Evolutionary conservation across 139 green algal species (phyloP).

Genomic region (Chlorella vulgaris): DNA sequence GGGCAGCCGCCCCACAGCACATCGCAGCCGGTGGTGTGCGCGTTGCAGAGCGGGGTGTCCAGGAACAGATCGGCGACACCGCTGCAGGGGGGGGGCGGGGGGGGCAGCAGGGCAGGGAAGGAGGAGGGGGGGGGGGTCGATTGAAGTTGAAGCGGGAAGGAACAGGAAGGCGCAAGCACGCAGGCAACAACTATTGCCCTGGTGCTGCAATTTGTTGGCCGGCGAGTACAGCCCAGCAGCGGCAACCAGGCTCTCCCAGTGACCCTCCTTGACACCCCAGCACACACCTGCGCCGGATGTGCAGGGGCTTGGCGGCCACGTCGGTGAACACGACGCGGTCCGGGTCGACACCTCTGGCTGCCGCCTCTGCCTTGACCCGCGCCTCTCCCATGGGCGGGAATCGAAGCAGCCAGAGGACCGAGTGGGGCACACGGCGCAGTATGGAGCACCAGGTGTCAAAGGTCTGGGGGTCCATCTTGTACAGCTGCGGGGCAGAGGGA

Average conservation of each 20-base stretch:
- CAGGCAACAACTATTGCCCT: too few relatives aligned
- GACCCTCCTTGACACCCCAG: not conserved
- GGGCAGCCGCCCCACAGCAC: conserved; percentile 90
- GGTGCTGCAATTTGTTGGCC: too few relatives aligned
- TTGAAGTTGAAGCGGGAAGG: not conserved
- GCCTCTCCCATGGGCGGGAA: conserved; percentile 86
- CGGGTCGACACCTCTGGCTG: conserved; percentile 60
- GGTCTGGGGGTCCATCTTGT: conserved; percentile 91
- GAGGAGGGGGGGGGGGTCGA: not conserved
- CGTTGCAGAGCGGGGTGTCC: conserved; percentile 92
- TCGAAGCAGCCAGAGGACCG: conserved; percentile 89
- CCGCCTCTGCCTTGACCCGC: conserved; percentile 60
- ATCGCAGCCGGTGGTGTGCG: conserved; percentile 93
- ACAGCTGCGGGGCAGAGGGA: conserved; percentile 62
- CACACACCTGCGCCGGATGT: conserved; percentile 68
- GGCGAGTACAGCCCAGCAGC: not conserved
- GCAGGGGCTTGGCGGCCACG: conserved; percentile 83
- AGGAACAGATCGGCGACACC: conserved; percentile 91
- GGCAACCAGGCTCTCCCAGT: not conserved
- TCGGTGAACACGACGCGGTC: conserved; percentile 92
- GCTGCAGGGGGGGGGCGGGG: conserved; percentile 37
- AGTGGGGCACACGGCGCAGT: conserved; percentile 71
- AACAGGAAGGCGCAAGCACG: not conserved
- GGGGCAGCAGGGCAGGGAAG: not conserved
- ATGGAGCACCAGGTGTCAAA: conserved; percentile 86